Percentiles rank a stretch among this genome's conserved stretches.
Evolutionary conservation across 2,329 filamentous ascomycete species (phyloP).

Genomic region (Fusarium marasasianum): DNA sequence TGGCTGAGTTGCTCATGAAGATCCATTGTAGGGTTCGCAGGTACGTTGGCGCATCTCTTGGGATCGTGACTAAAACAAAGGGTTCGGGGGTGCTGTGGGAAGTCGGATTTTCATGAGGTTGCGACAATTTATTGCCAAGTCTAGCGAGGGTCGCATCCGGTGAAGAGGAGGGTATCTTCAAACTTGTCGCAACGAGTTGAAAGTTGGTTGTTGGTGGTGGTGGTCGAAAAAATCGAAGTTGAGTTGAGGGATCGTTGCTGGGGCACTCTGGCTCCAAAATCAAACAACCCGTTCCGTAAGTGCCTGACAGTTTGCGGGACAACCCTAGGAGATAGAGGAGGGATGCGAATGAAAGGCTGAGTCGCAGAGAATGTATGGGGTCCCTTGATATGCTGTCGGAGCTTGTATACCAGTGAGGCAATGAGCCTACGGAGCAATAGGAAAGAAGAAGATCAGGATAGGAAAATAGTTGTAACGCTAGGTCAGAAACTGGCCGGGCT

Average conservation of each 20-base stretch:
- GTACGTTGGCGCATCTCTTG: slow-evolving; percentile 34
- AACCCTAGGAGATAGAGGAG: not conserved
- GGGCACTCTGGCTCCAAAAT: slow-evolving; percentile 19
- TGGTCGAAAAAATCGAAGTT: slow-evolving; percentile 9
- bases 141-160: not conserved
- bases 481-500: slow-evolving; percentile 10
- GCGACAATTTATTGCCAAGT: not conserved
- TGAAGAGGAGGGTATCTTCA: not conserved
- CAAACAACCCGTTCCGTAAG: slow-evolving; percentile 9
- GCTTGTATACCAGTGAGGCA: slow-evolving; percentile 15
- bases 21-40: slow-evolving; percentile 48
- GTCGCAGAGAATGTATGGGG: not conserved
- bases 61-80: slow-evolving; percentile 4
- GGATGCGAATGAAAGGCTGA: not conserved
- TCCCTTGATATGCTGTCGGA: not conserved
- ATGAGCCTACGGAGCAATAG: slow-evolving; percentile 23
- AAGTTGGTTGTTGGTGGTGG: not conserved
- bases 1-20: slow-evolving; percentile 53
- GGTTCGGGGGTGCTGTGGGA: not conserved
- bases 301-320: not conserved
- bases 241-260: slow-evolving; percentile 25
- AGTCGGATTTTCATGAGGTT: slow-evolving; percentile 11
- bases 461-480: slow-evolving; percentile 28
- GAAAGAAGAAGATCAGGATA: slow-evolving; percentile 5
- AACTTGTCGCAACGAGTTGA: not conserved